Evolutionary conservation across 768 basidiomycete species (phyloP), one percentile per base, ranked within the genome.

Genomic region (Tulasnella calospora): DNA sequence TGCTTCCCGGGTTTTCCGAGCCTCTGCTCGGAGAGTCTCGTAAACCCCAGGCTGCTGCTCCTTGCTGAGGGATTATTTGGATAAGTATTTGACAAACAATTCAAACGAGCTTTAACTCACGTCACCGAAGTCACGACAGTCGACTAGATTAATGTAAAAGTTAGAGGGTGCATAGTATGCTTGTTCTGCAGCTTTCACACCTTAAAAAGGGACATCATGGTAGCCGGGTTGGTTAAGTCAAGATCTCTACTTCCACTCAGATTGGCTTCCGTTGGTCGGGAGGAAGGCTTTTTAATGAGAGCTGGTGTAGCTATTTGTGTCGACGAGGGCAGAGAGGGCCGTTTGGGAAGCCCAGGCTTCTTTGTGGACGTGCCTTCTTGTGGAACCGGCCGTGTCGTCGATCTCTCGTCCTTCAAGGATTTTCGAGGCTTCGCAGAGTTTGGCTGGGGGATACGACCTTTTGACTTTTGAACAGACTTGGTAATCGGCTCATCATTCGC

Each of bases 171-270:
- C 23, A 30, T 17, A 61, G 15, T 30, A n/a, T n/a, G 57, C 23
- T 27, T 17, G 19, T n/a, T 61, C 57, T n/a, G 23, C 30, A 23
- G 57, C n/a, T 6, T 61, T 61, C 67, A 17, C 23, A 74, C 73
- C 73, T 74, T 36, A 33, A 74, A 74, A 7, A 74, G 73, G 17
- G 73, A 74, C 73, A 40, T 36, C 35, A 74, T 46, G 35, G 73
- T 57, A 1, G 35, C 73, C 6, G 35, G 35, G 27, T 74, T 57
- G 21, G 21, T 74, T 23, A 74, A 35, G 46, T 74, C 73, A 8
- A 47, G 23, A 21, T 74, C 73, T 27, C 35, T 36, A 30, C 73
- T 74, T 0, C 73, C 30, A 41, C 36, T 44, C n/a, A 47, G 21
- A 30, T 57, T 46, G n/a, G 73, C 36, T 27, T 44, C 33, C 23